A percentile compares a stretch with the other conserved stretches of the same genome.
These are phyloP conservation scores for Salix suchowensis DNA, from an alignment of 345 rosid species.

Conservation along the genomic window DNA sequence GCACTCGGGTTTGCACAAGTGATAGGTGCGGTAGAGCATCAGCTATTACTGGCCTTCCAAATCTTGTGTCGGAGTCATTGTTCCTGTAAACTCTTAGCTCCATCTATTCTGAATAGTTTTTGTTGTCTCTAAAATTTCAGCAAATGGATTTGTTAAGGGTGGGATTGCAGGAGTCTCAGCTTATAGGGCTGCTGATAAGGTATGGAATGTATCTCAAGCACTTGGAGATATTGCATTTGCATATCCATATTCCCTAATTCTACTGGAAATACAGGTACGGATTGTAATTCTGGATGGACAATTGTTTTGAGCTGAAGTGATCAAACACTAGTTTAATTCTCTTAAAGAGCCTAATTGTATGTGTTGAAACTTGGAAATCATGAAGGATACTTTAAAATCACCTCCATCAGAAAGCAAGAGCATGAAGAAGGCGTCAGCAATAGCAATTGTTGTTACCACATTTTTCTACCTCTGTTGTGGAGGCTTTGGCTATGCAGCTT, in stretches of 20 bases:
- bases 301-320: neutral
- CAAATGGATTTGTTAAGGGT: constrained; percentile 34
- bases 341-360: neutral
- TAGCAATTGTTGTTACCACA: constrained; percentile 29
- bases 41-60: neutral
- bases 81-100: too few relatives aligned
- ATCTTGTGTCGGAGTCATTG: neutral
- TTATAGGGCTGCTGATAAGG: constrained; percentile 20
- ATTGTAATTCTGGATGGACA: neutral
- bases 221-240: constrained; percentile 50
- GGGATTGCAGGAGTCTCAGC: constrained; percentile 31
- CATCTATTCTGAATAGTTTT: too few relatives aligned
- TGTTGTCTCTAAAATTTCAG: constrained; percentile 24
- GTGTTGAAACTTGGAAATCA: neutral
- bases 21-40: constrained; percentile 22
- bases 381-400: constrained; percentile 27
- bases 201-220: constrained; percentile 37
- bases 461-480: constrained; percentile 40
- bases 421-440: constrained; percentile 43
- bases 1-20: constrained; percentile 46
- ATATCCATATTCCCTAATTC: constrained; percentile 33
- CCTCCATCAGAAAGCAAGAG: constrained; percentile 42
- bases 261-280: constrained; percentile 19
- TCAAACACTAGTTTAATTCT: too few relatives aligned
- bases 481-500: constrained; percentile 51